phyloP scores from a whole-genome alignment of 2,329 filamentous ascomycete species.

The Trichophyton benhamiae region DNA sequence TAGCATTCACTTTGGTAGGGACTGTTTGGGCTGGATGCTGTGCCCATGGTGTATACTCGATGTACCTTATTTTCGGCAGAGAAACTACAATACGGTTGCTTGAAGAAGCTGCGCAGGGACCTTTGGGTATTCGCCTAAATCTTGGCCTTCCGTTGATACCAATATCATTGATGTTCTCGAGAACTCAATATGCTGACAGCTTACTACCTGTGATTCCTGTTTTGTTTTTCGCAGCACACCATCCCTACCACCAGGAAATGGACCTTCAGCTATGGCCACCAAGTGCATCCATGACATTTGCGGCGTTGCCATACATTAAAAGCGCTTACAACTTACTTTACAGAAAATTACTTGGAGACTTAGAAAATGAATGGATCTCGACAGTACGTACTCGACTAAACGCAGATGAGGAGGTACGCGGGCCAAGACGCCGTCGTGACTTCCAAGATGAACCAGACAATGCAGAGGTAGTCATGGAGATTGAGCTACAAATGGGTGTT shows the following conservation, averaged over 20 bases:
- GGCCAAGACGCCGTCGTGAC: slow-evolving; percentile 20
- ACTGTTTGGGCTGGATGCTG: slow-evolving; percentile 42
- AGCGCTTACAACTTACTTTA: slow-evolving; percentile 53
- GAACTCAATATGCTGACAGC: slow-evolving; percentile 51
- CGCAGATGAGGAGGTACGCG: slow-evolving; percentile 18
- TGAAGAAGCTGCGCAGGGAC: slow-evolving; percentile 23
- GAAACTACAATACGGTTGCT: slow-evolving; percentile 49
- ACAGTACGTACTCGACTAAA: slow-evolving; percentile 48
- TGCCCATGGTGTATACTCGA: slow-evolving; percentile 49
- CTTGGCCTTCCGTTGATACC: slow-evolving; percentile 57
- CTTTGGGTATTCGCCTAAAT: slow-evolving; percentile 40
- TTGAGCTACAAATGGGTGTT: slow-evolving; percentile 41
- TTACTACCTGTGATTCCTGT: slow-evolving; percentile 52
- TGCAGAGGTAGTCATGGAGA: slow-evolving; percentile 34
- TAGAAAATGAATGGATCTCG: slow-evolving; percentile 49
- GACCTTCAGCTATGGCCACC: slow-evolving; percentile 54
- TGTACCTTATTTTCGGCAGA: slow-evolving; percentile 54
- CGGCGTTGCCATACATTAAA: slow-evolving; percentile 53
- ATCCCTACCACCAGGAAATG: slow-evolving; percentile 29
- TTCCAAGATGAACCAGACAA: slow-evolving; percentile 28
- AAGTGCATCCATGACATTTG: slow-evolving; percentile 52
- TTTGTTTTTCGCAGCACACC: slow-evolving; percentile 40
- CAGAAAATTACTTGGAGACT: slow-evolving; percentile 44
- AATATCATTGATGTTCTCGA: slow-evolving; percentile 53
- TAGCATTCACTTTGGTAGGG: slow-evolving; percentile 40